Base-by-base conservation (phyloP, 169 alveolate species). In the Babesia sp. region DNA sequence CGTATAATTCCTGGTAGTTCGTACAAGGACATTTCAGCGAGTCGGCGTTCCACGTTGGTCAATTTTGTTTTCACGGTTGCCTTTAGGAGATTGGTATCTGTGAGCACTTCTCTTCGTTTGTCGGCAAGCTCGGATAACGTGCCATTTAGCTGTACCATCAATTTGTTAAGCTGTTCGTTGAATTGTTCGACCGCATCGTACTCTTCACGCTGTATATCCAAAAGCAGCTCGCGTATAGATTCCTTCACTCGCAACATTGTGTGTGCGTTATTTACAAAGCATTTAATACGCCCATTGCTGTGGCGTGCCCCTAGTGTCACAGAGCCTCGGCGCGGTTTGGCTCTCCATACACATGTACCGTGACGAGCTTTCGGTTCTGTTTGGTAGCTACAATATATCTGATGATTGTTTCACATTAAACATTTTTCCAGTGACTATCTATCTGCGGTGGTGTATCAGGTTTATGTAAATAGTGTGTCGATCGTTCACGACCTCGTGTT, bases 371-470 rank as follows among this genome's bases (percentile, higher is more conserved):
- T 6, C 54, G 6, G 1, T 9, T 24, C 0, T 58, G 8, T 20
- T 58, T 58, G 24, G 69, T 34, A 3, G 41, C 69, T 58, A 53
- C n/a, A 20, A 6, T 24, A 7, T 8, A 5, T 11, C 16, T 31
- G 20, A 14, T 36, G 3, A 6, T 6, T 0, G 20, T 6, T 14
- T 16, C 20, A 6, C 1, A 26, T 31, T 24, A 18, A 18, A 44
- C 85, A 14, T 48, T 66, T 80, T 80, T 55, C 85, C 85, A 6
- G 85, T 58, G 33, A 76, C 54, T n/a, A 76, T 39, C 42, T 66
- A 71, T 60, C 85, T 80, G 53, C 55, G 34, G 42, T 48, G 34
- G 11, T 37, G 64, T 20, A 55, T 59, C 9, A 80, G 85, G 66
- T 76, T 78, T 34, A 34, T 71, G 56, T 76, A 78, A 11, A 66